A percentile compares a stretch with the other conserved stretches of the same genome.
Conservation (phyloP, 257 asterid species). For the Thymus mandschuricus region DNA sequence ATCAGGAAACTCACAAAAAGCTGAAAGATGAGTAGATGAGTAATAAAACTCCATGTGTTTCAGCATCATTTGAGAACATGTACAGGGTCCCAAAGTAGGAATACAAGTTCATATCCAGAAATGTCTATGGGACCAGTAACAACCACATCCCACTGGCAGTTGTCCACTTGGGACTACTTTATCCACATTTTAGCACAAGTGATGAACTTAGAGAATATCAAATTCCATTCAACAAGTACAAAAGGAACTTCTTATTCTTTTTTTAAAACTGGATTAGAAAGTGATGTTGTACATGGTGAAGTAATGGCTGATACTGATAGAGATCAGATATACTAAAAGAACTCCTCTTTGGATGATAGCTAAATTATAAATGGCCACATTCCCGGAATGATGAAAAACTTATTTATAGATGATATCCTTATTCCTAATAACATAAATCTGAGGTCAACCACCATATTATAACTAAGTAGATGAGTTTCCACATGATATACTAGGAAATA, state of each 20-base stretch:
- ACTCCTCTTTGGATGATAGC: neutral
- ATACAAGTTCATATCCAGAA: constrained; percentile 5
- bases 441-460: constrained; percentile 1
- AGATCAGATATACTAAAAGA: too few species aligned
- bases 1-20: neutral
- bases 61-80: neutral
- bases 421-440: constrained; percentile 2
- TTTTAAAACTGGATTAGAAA: neutral
- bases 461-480: neutral
- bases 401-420: neutral
- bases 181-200: constrained; percentile 10
- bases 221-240: neutral
- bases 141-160: constrained; percentile 9
- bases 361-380: neutral
- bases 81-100: neutral
- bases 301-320: neutral
- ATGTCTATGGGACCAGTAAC: constrained; percentile 1
- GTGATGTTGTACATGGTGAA: constrained; percentile 4
- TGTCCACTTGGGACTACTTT: constrained; percentile 1
- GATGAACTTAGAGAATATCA: constrained; percentile 10
- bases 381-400: constrained; percentile 9
- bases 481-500: constrained; percentile 2
- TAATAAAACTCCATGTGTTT: neutral
- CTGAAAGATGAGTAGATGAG: neutral
- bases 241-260: neutral